Evolutionary conservation across 495 filamentous ascomycete genomes (phyloP), one percentile per base, ranked within the genome.

Genomic region (Hyaloscypha hepaticicola): DNA sequence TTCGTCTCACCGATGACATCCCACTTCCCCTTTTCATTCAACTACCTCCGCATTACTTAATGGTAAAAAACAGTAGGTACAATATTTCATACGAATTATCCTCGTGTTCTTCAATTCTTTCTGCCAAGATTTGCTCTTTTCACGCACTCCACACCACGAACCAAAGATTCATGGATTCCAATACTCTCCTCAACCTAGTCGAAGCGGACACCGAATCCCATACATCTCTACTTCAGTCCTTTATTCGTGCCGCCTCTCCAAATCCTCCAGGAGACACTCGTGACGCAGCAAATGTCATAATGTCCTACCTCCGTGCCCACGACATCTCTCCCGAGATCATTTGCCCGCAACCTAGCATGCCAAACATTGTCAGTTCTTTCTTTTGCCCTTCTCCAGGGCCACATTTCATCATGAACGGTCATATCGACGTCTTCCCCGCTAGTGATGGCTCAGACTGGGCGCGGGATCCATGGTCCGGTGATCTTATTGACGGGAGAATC

Each of bases 221-320:
- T 27, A 58, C 58, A 25, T 58, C 61, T 26, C 48, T 63, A 21
- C 38, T 64, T 2, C 61, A 64, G 25, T 26, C 52, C 24, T 64
- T 58, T 21, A 41, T 58, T 9, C 61, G 49, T n/a, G 55, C 41
- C 4, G 4, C 63, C 25, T 66, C 63, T 14, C 29, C 63, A 21
- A 66, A 61, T 38, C 63, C 63, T 0, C 63, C 63, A 38, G 63
- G 63, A 55, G 57, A 66, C 49, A 66, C 57, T 9, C 34, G 41
- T 48, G 41, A 25, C 53, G 63, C 63, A 19, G 57, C 56, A 48
- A 19, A 66, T 16, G 56, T 66, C 11, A 45, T 66, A 21, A 33
- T 55, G 7, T n/a, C 34, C 5, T 66, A 41, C 29, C 57, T 66
- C 48, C 12, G 53, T 1, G 19, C 56, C 12, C 49, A 61, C 31